phyloP scores from a whole-genome alignment of 2,329 filamentous ascomycete genomes.

The Biscogniauxia mediterranea region DNA sequence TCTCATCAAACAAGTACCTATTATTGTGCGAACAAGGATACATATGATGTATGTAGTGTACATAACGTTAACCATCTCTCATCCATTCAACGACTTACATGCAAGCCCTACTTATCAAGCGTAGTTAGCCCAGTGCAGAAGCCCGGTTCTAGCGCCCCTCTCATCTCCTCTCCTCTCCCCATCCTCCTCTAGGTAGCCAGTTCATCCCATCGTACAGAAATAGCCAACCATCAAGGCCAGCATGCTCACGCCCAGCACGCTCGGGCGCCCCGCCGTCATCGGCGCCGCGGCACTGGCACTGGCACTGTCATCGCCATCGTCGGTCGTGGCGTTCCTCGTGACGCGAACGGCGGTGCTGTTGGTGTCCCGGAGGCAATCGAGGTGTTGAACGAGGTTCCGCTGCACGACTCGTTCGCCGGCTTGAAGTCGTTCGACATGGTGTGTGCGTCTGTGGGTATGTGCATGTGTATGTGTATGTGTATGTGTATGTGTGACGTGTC shows the following conservation, averaged over 20 bases:
- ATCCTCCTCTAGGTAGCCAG: no score
- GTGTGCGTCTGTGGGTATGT: no score
- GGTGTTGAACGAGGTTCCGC: neutral
- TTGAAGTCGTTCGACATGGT: neutral
- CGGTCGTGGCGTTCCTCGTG: neutral
- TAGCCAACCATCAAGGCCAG: neutral
- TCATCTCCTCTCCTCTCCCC: no score
- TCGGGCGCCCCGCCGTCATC: neutral
- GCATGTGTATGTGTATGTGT: no score
- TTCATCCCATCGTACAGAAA: conserved; percentile 1
- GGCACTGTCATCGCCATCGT: neutral
- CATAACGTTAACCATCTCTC: no score
- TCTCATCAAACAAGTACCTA: neutral
- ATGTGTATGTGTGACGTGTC: neutral
- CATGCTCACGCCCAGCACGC: neutral
- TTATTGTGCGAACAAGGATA: no score
- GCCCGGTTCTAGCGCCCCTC: no score
- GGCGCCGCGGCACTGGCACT: neutral
- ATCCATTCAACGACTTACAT: no score
- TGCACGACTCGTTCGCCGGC: neutral
- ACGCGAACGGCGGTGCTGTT: neutral
- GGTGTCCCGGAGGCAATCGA: neutral
- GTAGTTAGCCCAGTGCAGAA: no score
- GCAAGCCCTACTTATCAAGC: no score
- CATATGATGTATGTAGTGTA: no score